Evolutionary conservation across 164 flowering plant genomes (phyloP).

Genomic region (Dillenia turbinata): DNA sequence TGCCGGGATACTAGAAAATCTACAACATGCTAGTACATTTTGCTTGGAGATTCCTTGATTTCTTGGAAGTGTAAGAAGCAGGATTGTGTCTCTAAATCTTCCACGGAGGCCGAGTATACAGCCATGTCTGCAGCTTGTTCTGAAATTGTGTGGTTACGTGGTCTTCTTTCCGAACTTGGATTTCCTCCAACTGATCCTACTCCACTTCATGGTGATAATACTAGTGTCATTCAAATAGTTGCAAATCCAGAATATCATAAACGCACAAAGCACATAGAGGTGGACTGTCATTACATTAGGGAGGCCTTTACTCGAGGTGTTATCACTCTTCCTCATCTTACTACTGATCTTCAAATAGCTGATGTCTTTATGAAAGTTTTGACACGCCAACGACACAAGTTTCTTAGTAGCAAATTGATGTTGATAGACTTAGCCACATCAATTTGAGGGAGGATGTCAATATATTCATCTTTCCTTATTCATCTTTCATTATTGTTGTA

Average conservation of each 20-base stretch:
- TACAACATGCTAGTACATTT: background rate
- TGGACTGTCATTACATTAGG: background rate
- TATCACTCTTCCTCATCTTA: background rate
- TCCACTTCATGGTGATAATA: background rate
- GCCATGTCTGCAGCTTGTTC: background rate
- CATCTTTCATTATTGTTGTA: too few relatives aligned
- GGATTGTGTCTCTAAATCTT: background rate
- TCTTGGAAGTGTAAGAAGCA: background rate
- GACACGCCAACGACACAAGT: background rate
- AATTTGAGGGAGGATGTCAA: background rate
- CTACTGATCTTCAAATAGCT: background rate
- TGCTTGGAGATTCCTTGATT: background rate
- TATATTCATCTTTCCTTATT: too few relatives aligned
- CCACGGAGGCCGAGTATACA: background rate
- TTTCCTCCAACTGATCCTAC: background rate
- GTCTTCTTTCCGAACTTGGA: background rate
- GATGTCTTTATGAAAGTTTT: background rate
- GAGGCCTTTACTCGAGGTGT: background rate
- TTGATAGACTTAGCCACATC: background rate
- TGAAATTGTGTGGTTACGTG: background rate
- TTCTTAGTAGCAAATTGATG: background rate
- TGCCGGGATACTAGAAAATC: background rate
- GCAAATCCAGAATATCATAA: too few relatives aligned
- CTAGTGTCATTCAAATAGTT: too few relatives aligned
- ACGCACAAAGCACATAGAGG: background rate